Conservation (phyloP, 83 land plant genomes). For the Picea engelmannii region DNA sequence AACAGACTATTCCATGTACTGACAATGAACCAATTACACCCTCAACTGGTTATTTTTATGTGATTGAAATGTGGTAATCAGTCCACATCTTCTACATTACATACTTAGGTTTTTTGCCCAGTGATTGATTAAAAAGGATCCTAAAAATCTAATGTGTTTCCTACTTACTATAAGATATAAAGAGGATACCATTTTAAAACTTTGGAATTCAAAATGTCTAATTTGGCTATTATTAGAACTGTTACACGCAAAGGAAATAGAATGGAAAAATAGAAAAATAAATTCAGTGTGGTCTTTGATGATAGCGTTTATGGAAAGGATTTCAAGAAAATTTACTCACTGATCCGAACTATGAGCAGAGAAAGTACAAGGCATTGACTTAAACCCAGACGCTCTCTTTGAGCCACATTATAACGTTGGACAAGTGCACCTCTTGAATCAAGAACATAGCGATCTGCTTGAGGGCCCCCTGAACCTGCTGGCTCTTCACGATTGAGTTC, state of each 20-base stretch:
- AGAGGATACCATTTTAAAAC: neutral
- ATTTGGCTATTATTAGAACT: neutral
- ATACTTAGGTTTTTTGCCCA: too few species aligned
- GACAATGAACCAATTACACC: neutral
- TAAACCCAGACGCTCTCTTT: conserved; percentile 79
- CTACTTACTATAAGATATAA: neutral
- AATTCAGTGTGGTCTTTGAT: too few species aligned
- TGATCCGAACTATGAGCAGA: conserved; percentile 72
- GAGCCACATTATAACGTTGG: conserved; percentile 72
- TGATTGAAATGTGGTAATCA: neutral
- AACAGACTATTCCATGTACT: neutral
- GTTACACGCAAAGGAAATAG: neutral
- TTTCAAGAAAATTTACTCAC: conserved; percentile 44
- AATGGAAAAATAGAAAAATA: neutral
- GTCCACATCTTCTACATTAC: neutral
- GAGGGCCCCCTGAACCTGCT: conserved; percentile 88
- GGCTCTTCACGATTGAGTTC: conserved; percentile 92
- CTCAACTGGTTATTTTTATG: neutral
- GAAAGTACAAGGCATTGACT: conserved; percentile 94
- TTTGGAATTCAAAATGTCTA: neutral
- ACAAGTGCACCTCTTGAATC: conserved; percentile 92
- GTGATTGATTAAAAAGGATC: neutral
- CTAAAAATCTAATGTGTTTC: neutral
- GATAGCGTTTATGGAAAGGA: neutral
- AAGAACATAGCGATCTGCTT: conserved; percentile 75